These are phyloP conservation scores for Lagenaria siceraria DNA, from an alignment of 306 rosid genomes.

Conservation along the genomic window DNA sequence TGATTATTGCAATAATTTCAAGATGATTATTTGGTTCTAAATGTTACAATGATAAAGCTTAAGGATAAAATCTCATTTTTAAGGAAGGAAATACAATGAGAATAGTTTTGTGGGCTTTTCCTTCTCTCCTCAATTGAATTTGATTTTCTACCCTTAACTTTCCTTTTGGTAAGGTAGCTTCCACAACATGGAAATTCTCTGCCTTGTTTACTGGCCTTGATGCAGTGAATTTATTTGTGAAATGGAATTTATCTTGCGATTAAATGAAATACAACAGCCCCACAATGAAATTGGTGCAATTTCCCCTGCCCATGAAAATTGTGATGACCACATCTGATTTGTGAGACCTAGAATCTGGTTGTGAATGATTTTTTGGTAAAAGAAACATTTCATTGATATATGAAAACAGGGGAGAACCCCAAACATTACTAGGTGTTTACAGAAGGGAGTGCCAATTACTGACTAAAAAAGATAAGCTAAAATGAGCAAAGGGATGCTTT, in stretches of 20 bases:
- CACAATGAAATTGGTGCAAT: neutral
- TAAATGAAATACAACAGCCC: neutral
- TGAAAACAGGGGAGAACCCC: too few relatives aligned
- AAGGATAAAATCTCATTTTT: neutral
- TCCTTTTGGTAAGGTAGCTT: neutral
- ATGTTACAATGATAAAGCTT: neutral
- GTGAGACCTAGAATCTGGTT: neutral
- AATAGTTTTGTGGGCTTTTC: neutral
- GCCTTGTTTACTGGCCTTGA: neutral
- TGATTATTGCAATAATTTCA: neutral
- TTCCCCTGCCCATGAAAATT: neutral
- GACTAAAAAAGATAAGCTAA: too few relatives aligned
- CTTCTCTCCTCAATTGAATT: neutral
- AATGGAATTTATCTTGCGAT: neutral
- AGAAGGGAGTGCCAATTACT: too few relatives aligned
- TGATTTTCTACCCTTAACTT: neutral
- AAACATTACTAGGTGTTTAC: too few relatives aligned
- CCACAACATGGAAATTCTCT: neutral
- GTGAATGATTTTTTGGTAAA: neutral
- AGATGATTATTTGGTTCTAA: neutral
- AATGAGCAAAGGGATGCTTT: too few relatives aligned
- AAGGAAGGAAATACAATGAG: neutral
- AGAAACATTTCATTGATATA: too few relatives aligned
- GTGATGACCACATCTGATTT: neutral
- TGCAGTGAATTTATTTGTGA: neutral